Evolutionary conservation across 2,329 filamentous ascomycete genomes (phyloP).

Genomic region (Fusarium newnesense): DNA sequence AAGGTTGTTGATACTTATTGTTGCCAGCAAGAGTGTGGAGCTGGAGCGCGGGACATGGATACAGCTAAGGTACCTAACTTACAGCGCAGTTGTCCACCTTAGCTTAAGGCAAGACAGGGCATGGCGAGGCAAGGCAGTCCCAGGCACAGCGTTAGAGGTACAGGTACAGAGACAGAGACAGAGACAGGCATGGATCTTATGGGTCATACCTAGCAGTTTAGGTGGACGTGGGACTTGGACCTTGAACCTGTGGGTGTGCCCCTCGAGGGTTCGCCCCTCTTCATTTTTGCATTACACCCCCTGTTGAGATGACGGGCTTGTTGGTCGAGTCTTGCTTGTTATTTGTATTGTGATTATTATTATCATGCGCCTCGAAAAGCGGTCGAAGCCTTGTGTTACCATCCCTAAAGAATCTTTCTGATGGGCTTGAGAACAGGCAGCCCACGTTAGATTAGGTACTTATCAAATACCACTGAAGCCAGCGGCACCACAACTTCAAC

Average conservation of each 20-base stretch:
- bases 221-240: slow-evolving; percentile 25
- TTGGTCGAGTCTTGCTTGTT: slow-evolving; percentile 38
- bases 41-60: slow-evolving; percentile 38
- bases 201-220: slow-evolving; percentile 14
- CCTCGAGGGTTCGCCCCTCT: slow-evolving; percentile 30
- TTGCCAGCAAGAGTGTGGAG: slow-evolving; percentile 44
- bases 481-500: neutral
- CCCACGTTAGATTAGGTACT: neutral
- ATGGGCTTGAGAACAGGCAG: slow-evolving; percentile 1
- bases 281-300: slow-evolving; percentile 39
- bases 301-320: slow-evolving; percentile 33
- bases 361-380: slow-evolving; percentile 41
- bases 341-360: slow-evolving; percentile 31
- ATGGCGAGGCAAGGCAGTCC: slow-evolving; percentile 2
- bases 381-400: slow-evolving; percentile 40
- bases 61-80: slow-evolving; percentile 16
- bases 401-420: slow-evolving; percentile 21
- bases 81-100: slow-evolving; percentile 8
- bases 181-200: slow-evolving; percentile 20
- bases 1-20: slow-evolving; percentile 47
- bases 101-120: slow-evolving; percentile 9
- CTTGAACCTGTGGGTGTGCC: slow-evolving; percentile 42
- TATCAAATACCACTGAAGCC: slow-evolving; percentile 2
- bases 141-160: slow-evolving; percentile 27
- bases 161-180: neutral